phyloP scores from a whole-genome alignment of 2,329 filamentous ascomycete species.

The Colletotrichum neosansevieriae region DNA sequence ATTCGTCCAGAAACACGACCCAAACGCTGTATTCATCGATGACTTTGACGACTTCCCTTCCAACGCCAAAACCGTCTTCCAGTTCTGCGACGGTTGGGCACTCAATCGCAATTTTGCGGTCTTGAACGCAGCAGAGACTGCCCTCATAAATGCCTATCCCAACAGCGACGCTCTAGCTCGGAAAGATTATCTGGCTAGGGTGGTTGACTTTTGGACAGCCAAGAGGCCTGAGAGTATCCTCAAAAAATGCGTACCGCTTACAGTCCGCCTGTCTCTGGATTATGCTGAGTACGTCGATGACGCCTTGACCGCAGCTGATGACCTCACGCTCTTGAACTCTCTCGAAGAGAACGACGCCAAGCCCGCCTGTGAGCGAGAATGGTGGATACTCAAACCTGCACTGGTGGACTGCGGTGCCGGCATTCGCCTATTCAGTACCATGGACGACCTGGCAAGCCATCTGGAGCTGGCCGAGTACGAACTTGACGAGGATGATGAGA shows the following conservation, averaged over 20 bases:
- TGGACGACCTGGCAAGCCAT: slow-evolving; percentile 50
- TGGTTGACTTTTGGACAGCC: slow-evolving; percentile 52
- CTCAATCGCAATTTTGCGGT: slow-evolving; percentile 50
- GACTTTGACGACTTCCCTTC: slow-evolving; percentile 46
- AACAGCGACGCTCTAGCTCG: slow-evolving; percentile 54
- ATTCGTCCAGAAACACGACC: slow-evolving; percentile 47
- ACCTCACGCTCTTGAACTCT: slow-evolving; percentile 50
- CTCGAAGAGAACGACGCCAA: slow-evolving; percentile 51
- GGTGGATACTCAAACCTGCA: slow-evolving; percentile 56
- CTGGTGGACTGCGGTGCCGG: slow-evolving; percentile 55
- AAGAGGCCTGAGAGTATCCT: slow-evolving; percentile 51
- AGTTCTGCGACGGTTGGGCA: slow-evolving; percentile 52
- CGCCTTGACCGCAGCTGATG: slow-evolving; percentile 51
- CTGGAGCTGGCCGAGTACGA: slow-evolving; percentile 52
- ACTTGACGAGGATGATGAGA: slow-evolving; percentile 46
- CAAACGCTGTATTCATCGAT: slow-evolving; percentile 47
- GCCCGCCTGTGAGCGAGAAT: slow-evolving; percentile 47
- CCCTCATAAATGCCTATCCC: slow-evolving; percentile 54
- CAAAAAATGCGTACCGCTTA: slow-evolving; percentile 47
- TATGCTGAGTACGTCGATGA: slow-evolving; percentile 55
- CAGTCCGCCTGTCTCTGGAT: slow-evolving; percentile 51
- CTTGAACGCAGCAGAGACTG: slow-evolving; percentile 46
- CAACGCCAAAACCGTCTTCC: slow-evolving; percentile 44
- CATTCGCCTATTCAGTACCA: slow-evolving; percentile 54
- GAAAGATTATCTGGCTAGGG: slow-evolving; percentile 51